phyloP scores from a whole-genome alignment of 257 asterid species.

The Solanum ossicruentum region DNA sequence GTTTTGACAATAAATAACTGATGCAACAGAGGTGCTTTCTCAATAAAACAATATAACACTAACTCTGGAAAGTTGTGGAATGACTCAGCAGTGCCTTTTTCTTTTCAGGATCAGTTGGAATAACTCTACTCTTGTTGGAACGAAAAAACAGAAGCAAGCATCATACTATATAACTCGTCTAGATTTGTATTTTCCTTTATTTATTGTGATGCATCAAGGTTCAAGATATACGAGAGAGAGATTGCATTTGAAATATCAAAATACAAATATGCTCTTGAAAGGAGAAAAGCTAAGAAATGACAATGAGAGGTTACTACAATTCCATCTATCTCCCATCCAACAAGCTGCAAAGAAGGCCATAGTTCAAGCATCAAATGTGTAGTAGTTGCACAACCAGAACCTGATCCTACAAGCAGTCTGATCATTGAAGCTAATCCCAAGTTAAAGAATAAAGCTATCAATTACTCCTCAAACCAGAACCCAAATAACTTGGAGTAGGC shows the following conservation, averaged over 20 bases:
- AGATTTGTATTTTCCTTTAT: background rate
- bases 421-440: background rate
- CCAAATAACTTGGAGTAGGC: background rate
- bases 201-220: background rate
- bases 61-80: background rate
- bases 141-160: background rate
- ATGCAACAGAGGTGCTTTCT: background rate
- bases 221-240: background rate
- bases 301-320: constrained; percentile 27
- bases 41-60: background rate
- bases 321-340: constrained; percentile 80
- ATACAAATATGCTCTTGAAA: background rate
- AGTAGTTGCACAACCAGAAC: constrained; percentile 39
- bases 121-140: background rate
- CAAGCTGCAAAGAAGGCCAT: constrained; percentile 69
- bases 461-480: background rate
- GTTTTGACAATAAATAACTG: background rate
- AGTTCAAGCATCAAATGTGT: constrained; percentile 67
- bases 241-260: background rate
- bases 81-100: background rate
- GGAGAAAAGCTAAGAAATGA: background rate
- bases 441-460: background rate
- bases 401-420: background rate
- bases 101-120: background rate
- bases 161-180: background rate